These are phyloP conservation scores for Rosa rugosa DNA, from an alignment of 306 rosid genomes.

Conservation along the genomic window DNA sequence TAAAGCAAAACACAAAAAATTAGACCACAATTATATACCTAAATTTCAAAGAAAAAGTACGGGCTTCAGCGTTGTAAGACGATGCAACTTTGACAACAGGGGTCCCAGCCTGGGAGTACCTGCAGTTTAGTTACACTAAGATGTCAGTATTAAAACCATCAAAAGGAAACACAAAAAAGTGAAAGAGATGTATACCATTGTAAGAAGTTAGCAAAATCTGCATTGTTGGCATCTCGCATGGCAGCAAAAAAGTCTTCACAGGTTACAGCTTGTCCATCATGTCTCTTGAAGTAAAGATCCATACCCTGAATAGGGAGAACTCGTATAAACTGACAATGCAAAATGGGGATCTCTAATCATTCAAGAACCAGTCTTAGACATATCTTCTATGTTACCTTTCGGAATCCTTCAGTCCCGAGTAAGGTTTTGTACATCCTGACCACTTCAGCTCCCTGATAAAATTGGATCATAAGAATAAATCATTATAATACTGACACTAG, in stretches of 20 bases:
- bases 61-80: slow-evolving; percentile 71
- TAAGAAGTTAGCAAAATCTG: slow-evolving; percentile 93
- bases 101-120: slow-evolving; percentile 99
- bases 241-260: slow-evolving; percentile 96
- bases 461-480: slow-evolving; percentile 42
- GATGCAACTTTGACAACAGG: slow-evolving; percentile 75
- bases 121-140: slow-evolving; percentile 27
- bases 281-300: slow-evolving; percentile 98
- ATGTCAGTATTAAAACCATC: slow-evolving; percentile 19
- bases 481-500: not conserved
- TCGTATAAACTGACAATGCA: slow-evolving; percentile 18
- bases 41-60: slow-evolving; percentile 70
- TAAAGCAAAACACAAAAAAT: slow-evolving; percentile 8
- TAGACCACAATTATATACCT: slow-evolving; percentile 45
- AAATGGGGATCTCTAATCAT: slow-evolving; percentile 10
- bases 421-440: slow-evolving; percentile 99
- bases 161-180: slow-evolving; percentile 22
- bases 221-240: slow-evolving; percentile 92
- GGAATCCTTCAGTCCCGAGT: slow-evolving; percentile 86
- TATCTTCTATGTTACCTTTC: slow-evolving; percentile 61
- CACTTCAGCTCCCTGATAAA: slow-evolving; percentile 95
- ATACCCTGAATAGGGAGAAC: slow-evolving; percentile 65
- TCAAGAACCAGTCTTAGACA: slow-evolving; percentile 15
- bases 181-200: slow-evolving; percentile 47
- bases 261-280: slow-evolving; percentile 97